These are phyloP conservation scores for Colletotrichum tofieldiae DNA, from an alignment of 2,329 filamentous ascomycete species.

Conservation along the genomic window DNA sequence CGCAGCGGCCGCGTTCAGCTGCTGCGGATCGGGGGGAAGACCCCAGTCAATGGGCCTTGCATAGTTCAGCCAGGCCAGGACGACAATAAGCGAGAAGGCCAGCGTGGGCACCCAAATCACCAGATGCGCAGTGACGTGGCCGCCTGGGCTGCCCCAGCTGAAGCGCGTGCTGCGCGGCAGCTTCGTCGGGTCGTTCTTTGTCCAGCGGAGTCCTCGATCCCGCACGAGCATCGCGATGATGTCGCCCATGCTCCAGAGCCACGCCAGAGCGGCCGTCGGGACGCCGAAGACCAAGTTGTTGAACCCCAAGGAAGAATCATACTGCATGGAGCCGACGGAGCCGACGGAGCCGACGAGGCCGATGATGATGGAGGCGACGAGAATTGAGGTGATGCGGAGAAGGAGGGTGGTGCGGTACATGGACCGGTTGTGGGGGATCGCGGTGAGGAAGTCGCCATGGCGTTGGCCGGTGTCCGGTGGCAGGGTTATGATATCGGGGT, in stretches of 20 bases:
- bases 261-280: conserved; percentile 25
- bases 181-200: conserved; percentile 1
- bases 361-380: conserved; percentile 31
- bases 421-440: conserved; percentile 41
- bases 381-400: conserved; percentile 32
- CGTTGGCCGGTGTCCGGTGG: conserved; percentile 16
- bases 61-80: background rate
- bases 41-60: background rate
- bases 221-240: conserved; percentile 26
- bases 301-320: background rate
- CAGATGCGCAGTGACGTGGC: conserved; percentile 36
- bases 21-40: background rate
- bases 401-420: conserved; percentile 36
- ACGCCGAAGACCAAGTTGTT: conserved; percentile 15
- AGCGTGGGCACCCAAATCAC: conserved; percentile 29
- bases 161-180: conserved; percentile 28
- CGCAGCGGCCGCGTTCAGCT: conserved; percentile 1
- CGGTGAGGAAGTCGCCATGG: conserved; percentile 41
- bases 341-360: conserved; percentile 21
- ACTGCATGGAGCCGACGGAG: conserved; percentile 10
- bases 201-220: conserved; percentile 32
- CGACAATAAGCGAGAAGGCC: conserved; percentile 3
- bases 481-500: conserved; percentile 33
- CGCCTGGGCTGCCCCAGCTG: conserved; percentile 24
- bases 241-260: conserved; percentile 33